Evolutionary conservation across 495 filamentous ascomycete genomes (phyloP).

Genomic region (Penicillium daleae): DNA sequence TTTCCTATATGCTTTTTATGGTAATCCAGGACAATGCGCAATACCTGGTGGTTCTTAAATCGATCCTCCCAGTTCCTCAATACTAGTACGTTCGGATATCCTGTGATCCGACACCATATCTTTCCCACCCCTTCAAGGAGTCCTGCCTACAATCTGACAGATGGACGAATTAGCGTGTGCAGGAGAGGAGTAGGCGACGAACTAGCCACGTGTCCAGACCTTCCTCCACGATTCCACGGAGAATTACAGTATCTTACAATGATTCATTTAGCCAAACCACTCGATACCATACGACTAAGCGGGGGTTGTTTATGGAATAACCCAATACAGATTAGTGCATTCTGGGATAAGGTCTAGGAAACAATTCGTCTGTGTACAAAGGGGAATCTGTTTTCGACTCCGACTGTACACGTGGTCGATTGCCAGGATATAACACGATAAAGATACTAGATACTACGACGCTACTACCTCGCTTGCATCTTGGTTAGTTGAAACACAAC

Average conservation of each 20-base stretch:
- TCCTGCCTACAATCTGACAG: too few relatives aligned
- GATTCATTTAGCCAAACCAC: neutral
- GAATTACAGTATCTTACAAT: constrained; percentile 6
- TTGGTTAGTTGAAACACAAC: neutral
- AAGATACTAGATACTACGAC: constrained; percentile 10
- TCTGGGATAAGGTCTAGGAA: neutral
- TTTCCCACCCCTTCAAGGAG: too few relatives aligned
- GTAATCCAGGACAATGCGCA: too few relatives aligned
- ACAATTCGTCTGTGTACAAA: neutral
- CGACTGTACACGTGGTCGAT: constrained; percentile 14
- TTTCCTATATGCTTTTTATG: too few relatives aligned
- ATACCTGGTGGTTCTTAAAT: too few relatives aligned
- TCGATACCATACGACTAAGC: neutral
- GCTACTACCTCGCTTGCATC: constrained; percentile 13
- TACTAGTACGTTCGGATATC: too few relatives aligned
- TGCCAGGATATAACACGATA: constrained; percentile 12
- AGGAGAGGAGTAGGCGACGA: too few relatives aligned
- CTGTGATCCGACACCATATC: too few relatives aligned
- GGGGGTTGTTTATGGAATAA: constrained; percentile 2
- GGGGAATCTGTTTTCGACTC: constrained; percentile 9
- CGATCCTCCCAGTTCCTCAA: too few relatives aligned
- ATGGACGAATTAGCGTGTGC: too few relatives aligned
- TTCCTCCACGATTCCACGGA: neutral
- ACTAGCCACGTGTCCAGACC: neutral
- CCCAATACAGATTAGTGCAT: neutral